phyloP scores from a whole-genome alignment of 2,329 filamentous ascomycete species.

The Tolypocladium tropicale region DNA sequence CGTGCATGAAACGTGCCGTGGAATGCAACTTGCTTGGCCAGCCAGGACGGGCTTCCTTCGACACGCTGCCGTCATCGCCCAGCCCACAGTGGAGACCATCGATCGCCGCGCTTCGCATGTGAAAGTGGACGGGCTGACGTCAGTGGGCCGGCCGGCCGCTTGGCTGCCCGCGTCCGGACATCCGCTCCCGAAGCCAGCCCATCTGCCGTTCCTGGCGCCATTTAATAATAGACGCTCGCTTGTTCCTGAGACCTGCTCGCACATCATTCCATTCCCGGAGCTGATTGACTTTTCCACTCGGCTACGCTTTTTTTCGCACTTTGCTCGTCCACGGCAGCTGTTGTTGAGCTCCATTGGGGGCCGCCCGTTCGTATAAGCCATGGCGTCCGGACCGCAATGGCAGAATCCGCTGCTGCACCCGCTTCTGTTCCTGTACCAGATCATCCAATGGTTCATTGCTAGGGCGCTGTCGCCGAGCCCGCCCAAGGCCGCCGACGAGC shows the following conservation, averaged over 20 bases:
- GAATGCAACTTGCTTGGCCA: background rate
- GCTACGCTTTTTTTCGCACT: background rate
- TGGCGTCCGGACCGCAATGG: constrained; percentile 20
- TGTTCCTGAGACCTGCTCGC: background rate
- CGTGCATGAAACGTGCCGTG: background rate
- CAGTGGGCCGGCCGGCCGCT: background rate
- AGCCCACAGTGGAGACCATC: background rate
- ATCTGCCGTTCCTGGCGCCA: background rate
- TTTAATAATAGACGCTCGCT: background rate
- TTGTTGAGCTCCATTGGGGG: background rate
- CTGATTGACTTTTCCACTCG: background rate
- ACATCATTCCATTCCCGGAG: too few relatives aligned
- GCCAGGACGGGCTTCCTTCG: background rate
- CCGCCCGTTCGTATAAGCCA: constrained; percentile 6
- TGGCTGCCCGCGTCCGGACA: too few relatives aligned
- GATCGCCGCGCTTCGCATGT: background rate
- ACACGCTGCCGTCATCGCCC: background rate
- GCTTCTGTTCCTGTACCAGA: constrained; percentile 51
- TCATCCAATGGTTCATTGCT: constrained; percentile 54
- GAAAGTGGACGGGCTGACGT: background rate
- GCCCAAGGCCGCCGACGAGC: constrained; percentile 44
- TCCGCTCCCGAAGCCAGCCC: too few relatives aligned
- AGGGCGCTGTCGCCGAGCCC: constrained; percentile 60
- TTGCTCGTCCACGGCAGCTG: background rate
- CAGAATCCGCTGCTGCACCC: constrained; percentile 38